Percentiles rank a stretch among this genome's conserved stretches.
phyloP scores from a whole-genome alignment of 352 stramenopile genomes.

The Pythium monospermum region DNA sequence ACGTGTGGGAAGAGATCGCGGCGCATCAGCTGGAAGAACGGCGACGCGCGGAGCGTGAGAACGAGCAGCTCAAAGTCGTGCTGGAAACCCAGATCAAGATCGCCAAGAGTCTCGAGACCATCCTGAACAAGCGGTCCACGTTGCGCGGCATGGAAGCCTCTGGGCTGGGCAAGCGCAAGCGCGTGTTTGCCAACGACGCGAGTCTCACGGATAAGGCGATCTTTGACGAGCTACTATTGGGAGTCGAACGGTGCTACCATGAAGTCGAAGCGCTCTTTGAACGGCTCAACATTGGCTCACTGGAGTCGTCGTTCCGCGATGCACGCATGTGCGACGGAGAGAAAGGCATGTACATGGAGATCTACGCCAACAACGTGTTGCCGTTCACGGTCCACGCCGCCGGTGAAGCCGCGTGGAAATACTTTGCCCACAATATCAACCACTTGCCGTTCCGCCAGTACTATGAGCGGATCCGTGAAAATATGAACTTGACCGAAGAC shows the following conservation, averaged over 20 bases:
- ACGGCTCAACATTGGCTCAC: slow-evolving; percentile 9
- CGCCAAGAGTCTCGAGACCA: slow-evolving; percentile 32
- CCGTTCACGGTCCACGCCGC: slow-evolving; percentile 17
- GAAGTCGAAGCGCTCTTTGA: slow-evolving; percentile 21
- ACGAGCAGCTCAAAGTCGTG: slow-evolving; percentile 42
- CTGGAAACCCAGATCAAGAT: slow-evolving; percentile 48
- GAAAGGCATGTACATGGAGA: slow-evolving; percentile 24
- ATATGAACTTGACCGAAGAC: slow-evolving; percentile 30
- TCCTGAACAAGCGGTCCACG: slow-evolving; percentile 34
- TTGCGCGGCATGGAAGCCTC: slow-evolving; percentile 20
- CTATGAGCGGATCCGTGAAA: slow-evolving; percentile 19
- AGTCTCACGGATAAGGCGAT: slow-evolving; percentile 8
- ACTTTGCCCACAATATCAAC: slow-evolving; percentile 23
- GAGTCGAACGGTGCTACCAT: slow-evolving; percentile 24
- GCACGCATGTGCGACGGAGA: slow-evolving; percentile 19
- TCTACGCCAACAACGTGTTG: slow-evolving; percentile 23
- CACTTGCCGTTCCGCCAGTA: slow-evolving; percentile 24
- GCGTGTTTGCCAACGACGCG: slow-evolving; percentile 14
- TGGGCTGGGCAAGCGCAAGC: slow-evolving; percentile 21
- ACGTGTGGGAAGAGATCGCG: slow-evolving; percentile 25
- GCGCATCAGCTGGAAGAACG: slow-evolving; percentile 18
- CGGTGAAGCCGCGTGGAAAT: slow-evolving; percentile 19
- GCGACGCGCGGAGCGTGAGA: slow-evolving; percentile 33
- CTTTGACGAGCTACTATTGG: slow-evolving; percentile 20
- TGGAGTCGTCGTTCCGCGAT: slow-evolving; percentile 21